Percentiles rank a stretch among this genome's conserved stretches.
These are phyloP conservation scores for Coemansia sp. DNA, from an alignment of 192 early-diverging fungal genomes.

Conservation along the genomic window DNA sequence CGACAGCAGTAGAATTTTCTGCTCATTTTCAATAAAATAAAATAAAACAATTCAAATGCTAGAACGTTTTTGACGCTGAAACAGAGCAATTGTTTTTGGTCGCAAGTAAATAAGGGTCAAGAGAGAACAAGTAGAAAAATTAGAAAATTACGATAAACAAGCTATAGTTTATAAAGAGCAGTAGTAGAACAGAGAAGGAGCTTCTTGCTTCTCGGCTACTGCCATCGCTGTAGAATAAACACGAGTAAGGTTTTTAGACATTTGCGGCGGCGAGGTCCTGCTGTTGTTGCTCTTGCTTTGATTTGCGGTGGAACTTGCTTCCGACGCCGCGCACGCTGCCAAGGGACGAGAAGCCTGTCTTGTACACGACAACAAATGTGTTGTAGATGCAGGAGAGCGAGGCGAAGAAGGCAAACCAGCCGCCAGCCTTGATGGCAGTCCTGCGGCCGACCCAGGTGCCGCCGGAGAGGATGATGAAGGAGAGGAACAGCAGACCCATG, in stretches of 20 bases:
- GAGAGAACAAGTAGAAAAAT: not conserved
- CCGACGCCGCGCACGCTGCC: slow-evolving; percentile 27
- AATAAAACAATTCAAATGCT: no score
- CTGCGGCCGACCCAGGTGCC: slow-evolving; percentile 61
- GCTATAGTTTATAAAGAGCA: not conserved
- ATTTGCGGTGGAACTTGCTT: slow-evolving; percentile 40
- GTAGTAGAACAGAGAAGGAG: not conserved
- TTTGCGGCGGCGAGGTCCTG: slow-evolving; percentile 47
- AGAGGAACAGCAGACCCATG: slow-evolving; percentile 61
- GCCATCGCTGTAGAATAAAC: not conserved
- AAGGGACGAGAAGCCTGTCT: slow-evolving; percentile 45
- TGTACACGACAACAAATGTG: slow-evolving; percentile 47
- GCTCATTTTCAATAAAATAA: no score
- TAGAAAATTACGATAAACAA: slow-evolving; percentile 15
- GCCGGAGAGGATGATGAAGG: slow-evolving; percentile 68
- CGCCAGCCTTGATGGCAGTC: slow-evolving; percentile 63
- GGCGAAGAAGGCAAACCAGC: slow-evolving; percentile 75
- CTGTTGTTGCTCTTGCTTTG: slow-evolving; percentile 18
- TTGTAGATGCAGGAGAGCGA: slow-evolving; percentile 73
- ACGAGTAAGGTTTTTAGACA: slow-evolving; percentile 15
- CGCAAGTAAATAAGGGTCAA: no score
- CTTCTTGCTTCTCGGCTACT: not conserved
- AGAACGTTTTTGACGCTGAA: no score
- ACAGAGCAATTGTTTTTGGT: no score
- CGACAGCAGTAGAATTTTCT: no score